Evolutionary conservation across 2,329 filamentous ascomycete genomes (phyloP).

Genomic region (Stagonosporopsis tanaceti): DNA sequence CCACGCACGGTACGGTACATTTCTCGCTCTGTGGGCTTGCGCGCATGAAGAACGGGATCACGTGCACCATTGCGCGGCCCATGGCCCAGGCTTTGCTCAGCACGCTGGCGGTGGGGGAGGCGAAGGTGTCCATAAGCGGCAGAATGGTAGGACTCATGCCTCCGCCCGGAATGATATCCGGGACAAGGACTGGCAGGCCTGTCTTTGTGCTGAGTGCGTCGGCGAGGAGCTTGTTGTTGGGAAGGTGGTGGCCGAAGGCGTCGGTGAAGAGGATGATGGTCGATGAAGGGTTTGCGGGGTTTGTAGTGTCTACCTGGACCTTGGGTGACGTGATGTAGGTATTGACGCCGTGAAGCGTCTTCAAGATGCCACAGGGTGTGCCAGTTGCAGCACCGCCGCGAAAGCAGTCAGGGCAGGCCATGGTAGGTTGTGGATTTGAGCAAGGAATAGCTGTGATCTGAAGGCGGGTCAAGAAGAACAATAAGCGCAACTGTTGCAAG

Average conservation of each 20-base stretch:
- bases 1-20: not conserved
- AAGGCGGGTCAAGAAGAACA: not conserved
- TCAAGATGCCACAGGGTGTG: constrained; percentile 21
- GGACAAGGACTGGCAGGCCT: constrained; percentile 29
- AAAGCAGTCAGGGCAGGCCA: constrained; percentile 40
- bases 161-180: constrained; percentile 36
- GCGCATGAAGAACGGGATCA: constrained; percentile 23
- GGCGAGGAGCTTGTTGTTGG: constrained; percentile 38
- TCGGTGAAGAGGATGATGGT: constrained; percentile 37
- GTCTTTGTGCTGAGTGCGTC: constrained; percentile 30
- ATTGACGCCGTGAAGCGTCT: constrained; percentile 17
- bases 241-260: constrained; percentile 33
- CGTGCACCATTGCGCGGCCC: not conserved
- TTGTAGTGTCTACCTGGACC: not conserved
- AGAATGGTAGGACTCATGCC: constrained; percentile 18
- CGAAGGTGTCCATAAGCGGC: constrained; percentile 19
- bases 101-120: constrained; percentile 5
- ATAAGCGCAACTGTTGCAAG: not conserved
- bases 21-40: constrained; percentile 11
- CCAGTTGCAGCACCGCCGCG: constrained; percentile 26
- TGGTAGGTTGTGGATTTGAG: constrained; percentile 1
- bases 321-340: constrained; percentile 29
- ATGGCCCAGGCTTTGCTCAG: constrained; percentile 7
- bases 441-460: not conserved
- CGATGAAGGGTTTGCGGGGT: constrained; percentile 2